Conservation (phyloP, 352 stramenopile genomes). For the Phytophthora hybrid region DNA sequence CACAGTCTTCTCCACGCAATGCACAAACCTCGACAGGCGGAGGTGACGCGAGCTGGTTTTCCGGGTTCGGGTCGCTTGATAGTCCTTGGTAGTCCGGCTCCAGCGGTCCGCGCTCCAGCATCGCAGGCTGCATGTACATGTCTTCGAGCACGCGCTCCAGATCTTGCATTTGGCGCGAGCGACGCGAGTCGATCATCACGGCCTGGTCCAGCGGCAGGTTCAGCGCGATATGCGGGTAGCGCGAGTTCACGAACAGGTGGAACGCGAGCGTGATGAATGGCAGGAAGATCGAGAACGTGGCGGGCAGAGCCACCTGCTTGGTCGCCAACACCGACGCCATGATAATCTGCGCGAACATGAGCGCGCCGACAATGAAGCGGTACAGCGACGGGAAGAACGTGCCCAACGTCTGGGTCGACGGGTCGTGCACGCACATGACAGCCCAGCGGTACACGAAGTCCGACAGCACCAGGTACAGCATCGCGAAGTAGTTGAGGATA, state of each 20-base stretch:
- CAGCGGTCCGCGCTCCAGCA: conserved; percentile 69
- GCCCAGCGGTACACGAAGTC: conserved; percentile 82
- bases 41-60: conserved; percentile 74
- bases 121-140: conserved; percentile 73
- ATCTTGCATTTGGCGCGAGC: conserved; percentile 59
- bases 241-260: conserved; percentile 73
- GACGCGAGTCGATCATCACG: conserved; percentile 72
- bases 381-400: conserved; percentile 86
- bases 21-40: conserved; percentile 59
- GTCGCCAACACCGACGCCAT: conserved; percentile 78
- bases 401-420: conserved; percentile 70
- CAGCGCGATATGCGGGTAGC: conserved; percentile 71
- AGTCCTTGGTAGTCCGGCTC: conserved; percentile 82
- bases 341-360: conserved; percentile 84
- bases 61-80: conserved; percentile 66
- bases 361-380: conserved; percentile 78
- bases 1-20: conserved; percentile 1
- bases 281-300: conserved; percentile 68
- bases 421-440: conserved; percentile 76
- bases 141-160: conserved; percentile 69
- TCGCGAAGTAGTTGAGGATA: conserved; percentile 84
- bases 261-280: conserved; percentile 74
- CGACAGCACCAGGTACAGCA: conserved; percentile 73
- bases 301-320: conserved; percentile 72
- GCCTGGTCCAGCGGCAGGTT: conserved; percentile 84